Conservation (phyloP, 2,329 filamentous ascomycete genomes). For the Alternaria burnsii region DNA sequence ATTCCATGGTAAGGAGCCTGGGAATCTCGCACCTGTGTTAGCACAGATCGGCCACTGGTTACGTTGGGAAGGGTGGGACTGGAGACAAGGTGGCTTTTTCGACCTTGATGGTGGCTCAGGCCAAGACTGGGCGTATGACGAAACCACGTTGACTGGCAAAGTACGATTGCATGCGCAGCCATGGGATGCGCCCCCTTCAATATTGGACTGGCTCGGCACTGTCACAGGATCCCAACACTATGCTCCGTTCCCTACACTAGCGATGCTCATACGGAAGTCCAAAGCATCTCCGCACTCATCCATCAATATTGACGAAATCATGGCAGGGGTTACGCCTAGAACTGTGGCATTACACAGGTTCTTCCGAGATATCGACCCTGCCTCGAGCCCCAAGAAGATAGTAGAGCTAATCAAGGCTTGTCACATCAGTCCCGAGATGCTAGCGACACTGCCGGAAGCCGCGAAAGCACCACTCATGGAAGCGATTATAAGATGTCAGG, state of each 20-base stretch:
- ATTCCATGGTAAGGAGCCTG: constrained; percentile 54
- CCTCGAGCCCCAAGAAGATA: constrained; percentile 62
- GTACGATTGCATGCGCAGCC: constrained; percentile 42
- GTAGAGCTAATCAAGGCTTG: constrained; percentile 78
- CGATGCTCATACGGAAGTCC: constrained; percentile 48
- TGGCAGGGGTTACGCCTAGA: constrained; percentile 53
- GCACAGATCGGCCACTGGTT: constrained; percentile 86
- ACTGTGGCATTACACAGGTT: constrained; percentile 75
- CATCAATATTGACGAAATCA: constrained; percentile 47
- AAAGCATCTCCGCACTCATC: constrained; percentile 50
- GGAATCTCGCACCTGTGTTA: constrained; percentile 74
- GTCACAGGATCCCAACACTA: constrained; percentile 42
- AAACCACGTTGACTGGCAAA: constrained; percentile 49
- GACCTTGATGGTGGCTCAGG: constrained; percentile 67
- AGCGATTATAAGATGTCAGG: constrained; percentile 83
- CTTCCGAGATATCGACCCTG: constrained; percentile 60
- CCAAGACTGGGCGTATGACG: constrained; percentile 65
- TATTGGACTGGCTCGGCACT: constrained; percentile 61
- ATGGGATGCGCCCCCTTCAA: constrained; percentile 62
- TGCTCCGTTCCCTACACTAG: constrained; percentile 48
- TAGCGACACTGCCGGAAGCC: constrained; percentile 86
- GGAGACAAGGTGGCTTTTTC: constrained; percentile 63
- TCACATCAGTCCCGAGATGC: constrained; percentile 70
- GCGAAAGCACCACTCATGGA: constrained; percentile 84
- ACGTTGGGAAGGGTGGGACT: constrained; percentile 72